These are phyloP conservation scores for Beauveria bassiana DNA, from an alignment of 2,329 filamentous ascomycete species.

Conservation along the genomic window DNA sequence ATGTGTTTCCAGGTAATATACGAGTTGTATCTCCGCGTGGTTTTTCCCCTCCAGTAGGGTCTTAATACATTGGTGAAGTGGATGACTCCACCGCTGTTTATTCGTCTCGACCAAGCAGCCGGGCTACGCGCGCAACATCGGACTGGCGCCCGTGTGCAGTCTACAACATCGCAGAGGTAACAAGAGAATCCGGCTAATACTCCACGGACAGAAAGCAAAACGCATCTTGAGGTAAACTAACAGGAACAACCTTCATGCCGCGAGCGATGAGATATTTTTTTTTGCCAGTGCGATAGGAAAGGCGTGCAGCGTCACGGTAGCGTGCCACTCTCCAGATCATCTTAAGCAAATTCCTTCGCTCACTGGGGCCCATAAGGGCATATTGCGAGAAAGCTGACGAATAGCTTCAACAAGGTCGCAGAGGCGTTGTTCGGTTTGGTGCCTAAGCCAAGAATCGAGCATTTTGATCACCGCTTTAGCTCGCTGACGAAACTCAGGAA, in stretches of 20 bases:
- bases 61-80: not conserved
- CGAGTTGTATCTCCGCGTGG: not conserved
- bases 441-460: conserved; percentile 19
- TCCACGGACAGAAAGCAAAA: not conserved
- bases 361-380: conserved; percentile 13
- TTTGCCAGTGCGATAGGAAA: conserved; percentile 25
- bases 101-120: not conserved
- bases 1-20: conserved; percentile 1
- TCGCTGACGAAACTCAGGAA: conserved; percentile 13
- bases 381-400: conserved; percentile 18
- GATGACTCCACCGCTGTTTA: not conserved
- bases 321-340: conserved; percentile 29
- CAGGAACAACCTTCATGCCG: conserved; percentile 20
- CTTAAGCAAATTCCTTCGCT: conserved; percentile 20
- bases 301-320: conserved; percentile 27
- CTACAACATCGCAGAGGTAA: not conserved
- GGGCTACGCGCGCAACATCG: not conserved
- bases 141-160: not conserved
- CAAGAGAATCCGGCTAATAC: not conserved
- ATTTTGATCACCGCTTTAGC: conserved; percentile 19
- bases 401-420: conserved; percentile 23
- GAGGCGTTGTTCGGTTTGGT: conserved; percentile 18
- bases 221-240: conserved; percentile 19
- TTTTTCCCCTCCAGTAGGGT: conserved; percentile 1
- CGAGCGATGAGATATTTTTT: conserved; percentile 20